These are phyloP conservation scores for Aspergillaceae sp. DNA, from an alignment of 2,329 filamentous ascomycete genomes.

Conservation along the genomic window DNA sequence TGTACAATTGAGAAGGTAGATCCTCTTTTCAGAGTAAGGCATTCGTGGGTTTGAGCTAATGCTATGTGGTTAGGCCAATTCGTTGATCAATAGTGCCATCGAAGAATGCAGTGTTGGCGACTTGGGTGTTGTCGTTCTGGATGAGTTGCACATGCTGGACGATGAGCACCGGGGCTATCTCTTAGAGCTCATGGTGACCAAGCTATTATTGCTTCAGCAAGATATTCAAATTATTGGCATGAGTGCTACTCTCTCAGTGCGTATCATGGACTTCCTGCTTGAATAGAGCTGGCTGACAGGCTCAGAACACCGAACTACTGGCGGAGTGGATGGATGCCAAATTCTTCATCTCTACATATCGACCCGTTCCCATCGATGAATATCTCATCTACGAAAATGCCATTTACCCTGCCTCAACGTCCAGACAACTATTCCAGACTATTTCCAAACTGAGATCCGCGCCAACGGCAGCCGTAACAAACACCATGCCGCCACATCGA, in stretches of 20 bases:
- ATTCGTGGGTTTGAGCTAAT: slow-evolving; percentile 3
- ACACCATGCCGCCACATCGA: slow-evolving; percentile 29
- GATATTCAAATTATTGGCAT: slow-evolving; percentile 65
- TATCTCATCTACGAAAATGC: slow-evolving; percentile 63
- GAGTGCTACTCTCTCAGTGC: slow-evolving; percentile 67
- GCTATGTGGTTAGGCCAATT: slow-evolving; percentile 52
- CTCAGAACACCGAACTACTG: slow-evolving; percentile 59
- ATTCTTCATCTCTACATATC: slow-evolving; percentile 64
- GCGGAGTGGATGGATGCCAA: slow-evolving; percentile 63
- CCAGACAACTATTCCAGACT: slow-evolving; percentile 50
- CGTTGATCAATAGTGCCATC: slow-evolving; percentile 63
- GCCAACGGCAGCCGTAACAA: slow-evolving; percentile 21
- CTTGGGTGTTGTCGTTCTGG: slow-evolving; percentile 60
- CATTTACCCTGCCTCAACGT: slow-evolving; percentile 56
- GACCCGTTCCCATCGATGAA: slow-evolving; percentile 67
- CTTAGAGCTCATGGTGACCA: slow-evolving; percentile 64
- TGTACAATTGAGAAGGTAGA: slow-evolving; percentile 67
- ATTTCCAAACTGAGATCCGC: slow-evolving; percentile 42
- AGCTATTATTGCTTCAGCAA: slow-evolving; percentile 60
- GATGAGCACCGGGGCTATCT: slow-evolving; percentile 68
- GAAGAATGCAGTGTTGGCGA: slow-evolving; percentile 59
- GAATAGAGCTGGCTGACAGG: slow-evolving; percentile 8
- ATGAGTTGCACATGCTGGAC: slow-evolving; percentile 76
- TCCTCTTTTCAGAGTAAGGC: too few relatives aligned
- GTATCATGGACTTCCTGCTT: slow-evolving; percentile 10